Evolutionary conservation across 495 filamentous ascomycete species (phyloP), one percentile per base, ranked within the genome.

Genomic region (Aspergillus sclerotiicarbonarius): DNA sequence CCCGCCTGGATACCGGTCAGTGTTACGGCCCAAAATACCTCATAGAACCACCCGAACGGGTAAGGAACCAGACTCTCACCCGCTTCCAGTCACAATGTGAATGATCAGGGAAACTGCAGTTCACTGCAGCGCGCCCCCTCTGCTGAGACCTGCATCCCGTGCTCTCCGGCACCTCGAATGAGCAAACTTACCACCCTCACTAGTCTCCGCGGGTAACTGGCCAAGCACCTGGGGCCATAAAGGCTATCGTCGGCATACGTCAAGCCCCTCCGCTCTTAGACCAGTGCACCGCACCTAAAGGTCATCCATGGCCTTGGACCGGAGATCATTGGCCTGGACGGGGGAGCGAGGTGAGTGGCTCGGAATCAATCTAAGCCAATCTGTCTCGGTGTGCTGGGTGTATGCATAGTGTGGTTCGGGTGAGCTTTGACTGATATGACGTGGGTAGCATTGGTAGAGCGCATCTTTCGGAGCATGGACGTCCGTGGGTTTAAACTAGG

Each of bases 241-340:
- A 48, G 45, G 45, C 25, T 48, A 48, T 48, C 13, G 37, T 41
- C 37, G 37, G 37, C 37, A 41, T 41, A 41, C 13, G 37, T 41
- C 37, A 41, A 3, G 37, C 12, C 12, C 13, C 37, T 41, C 37
- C 37, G 37, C 37, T 41, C 37, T 6, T 12, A 6, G 37, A n/a
- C 37, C 37, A 37, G 35, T 41, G 37, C 13, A n/a, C 37, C 13
- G 37, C 37, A 41, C 25, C 25, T 13, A n/a, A n/a, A 41, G 37
- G 37, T 35, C n/a, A 41, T 6, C 37, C 7, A n/a, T 15, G 37
- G 37, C 4, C 37, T 41, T 41, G 37, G 37, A n/a, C 37, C 13
- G 13, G 37, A 41, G 10, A 1, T 41, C 13, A 13, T n/a, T n/a
- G 13, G 37, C 1, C 10, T 6, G 13, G 9, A 10, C 33, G 13